Evolutionary conservation across 306 rosid species (phyloP).

Genomic region (Vigna reflexopilosa): DNA sequence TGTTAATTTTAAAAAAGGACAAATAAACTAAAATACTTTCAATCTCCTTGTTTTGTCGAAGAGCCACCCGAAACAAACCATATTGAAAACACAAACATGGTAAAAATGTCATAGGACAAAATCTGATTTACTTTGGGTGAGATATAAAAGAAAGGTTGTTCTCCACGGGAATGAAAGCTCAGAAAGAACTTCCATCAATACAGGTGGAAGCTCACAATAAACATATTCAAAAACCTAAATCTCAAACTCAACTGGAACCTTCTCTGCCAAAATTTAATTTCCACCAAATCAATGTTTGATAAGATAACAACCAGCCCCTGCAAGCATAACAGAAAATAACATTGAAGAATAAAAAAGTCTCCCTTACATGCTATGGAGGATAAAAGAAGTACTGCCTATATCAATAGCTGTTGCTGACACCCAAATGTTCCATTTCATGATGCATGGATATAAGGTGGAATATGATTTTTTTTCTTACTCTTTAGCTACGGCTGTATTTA

Average conservation of each 20-base stretch:
- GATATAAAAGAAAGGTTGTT: too few relatives aligned
- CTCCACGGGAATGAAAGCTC: neutral
- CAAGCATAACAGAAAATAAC: constrained; percentile 27
- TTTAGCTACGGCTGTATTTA: neutral
- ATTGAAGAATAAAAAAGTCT: constrained; percentile 6
- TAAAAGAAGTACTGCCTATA: constrained; percentile 27
- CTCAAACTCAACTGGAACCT: neutral
- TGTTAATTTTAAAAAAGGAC: too few relatives aligned
- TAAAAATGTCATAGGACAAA: too few relatives aligned
- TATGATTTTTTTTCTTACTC: constrained; percentile 21
- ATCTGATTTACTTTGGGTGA: too few relatives aligned
- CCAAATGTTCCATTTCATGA: constrained; percentile 45
- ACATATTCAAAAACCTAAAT: neutral
- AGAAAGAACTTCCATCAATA: neutral
- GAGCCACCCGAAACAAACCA: neutral
- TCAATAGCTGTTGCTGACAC: constrained; percentile 13
- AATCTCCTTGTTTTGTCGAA: neutral
- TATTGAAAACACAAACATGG: neutral
- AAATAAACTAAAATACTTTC: neutral
- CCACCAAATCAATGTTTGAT: neutral
- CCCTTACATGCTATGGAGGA: neutral
- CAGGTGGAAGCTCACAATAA: neutral
- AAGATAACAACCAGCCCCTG: neutral
- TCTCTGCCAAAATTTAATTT: constrained; percentile 9
- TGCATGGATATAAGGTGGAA: constrained; percentile 32